A percentile compares a stretch with the other conserved stretches of the same genome.
These are phyloP conservation scores for Erysimum cheiranthoides DNA, from an alignment of 345 rosid species.

Conservation along the genomic window DNA sequence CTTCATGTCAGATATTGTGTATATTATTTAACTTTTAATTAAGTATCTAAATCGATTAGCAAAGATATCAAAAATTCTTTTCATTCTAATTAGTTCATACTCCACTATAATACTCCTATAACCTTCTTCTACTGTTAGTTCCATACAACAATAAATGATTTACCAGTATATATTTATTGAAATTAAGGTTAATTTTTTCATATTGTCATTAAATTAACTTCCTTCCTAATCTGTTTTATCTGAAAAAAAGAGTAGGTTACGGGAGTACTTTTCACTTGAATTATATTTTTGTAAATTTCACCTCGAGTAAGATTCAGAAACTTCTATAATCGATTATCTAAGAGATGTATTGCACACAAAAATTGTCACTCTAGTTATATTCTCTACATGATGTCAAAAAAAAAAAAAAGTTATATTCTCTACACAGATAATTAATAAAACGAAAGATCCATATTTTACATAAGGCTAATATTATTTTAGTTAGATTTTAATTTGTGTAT, in stretches of 20 bases:
- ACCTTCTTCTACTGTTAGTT: neutral
- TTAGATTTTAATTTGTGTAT: neutral
- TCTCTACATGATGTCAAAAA: no score
- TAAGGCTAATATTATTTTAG: neutral
- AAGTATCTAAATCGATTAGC: constrained; percentile 9
- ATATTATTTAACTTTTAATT: neutral
- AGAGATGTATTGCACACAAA: neutral
- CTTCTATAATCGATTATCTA: neutral
- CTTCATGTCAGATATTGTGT: constrained; percentile 22
- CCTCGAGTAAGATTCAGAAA: no score
- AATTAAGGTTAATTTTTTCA: constrained; percentile 3
- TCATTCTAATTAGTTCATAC: neutral
- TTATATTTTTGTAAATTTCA: no score
- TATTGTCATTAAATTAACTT: neutral
- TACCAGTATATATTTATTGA: neutral
- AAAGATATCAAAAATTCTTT: constrained; percentile 3
- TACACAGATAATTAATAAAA: neutral
- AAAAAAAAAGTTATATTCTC: no score
- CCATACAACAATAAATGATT: neutral
- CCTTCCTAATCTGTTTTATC: neutral
- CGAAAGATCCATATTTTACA: neutral
- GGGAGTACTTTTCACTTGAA: no score
- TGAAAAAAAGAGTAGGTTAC: neutral
- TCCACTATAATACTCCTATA: neutral
- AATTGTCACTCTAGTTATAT: neutral